Conservation (phyloP, 2,329 filamentous ascomycete genomes). For the Fusarium sp. region DNA sequence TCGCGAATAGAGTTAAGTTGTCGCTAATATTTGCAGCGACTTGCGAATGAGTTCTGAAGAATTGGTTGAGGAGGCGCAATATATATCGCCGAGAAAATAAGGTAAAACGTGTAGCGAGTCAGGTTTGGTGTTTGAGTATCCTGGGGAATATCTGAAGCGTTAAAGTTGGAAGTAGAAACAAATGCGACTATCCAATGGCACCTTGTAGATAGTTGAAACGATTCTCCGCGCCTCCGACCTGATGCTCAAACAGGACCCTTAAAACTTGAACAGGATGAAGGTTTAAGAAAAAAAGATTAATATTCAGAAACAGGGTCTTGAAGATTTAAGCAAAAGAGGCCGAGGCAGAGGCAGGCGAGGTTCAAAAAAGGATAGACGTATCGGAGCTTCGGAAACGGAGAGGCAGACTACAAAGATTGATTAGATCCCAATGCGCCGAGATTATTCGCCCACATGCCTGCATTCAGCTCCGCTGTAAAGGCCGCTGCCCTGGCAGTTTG, state of each 20-base stretch:
- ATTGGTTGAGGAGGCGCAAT: neutral
- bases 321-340: neutral
- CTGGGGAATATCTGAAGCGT: slow-evolving; percentile 25
- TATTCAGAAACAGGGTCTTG: neutral
- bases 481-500: slow-evolving; percentile 15
- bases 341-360: slow-evolving; percentile 12
- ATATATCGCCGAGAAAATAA: slow-evolving; percentile 15
- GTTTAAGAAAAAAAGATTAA: neutral
- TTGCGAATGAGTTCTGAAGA: slow-evolving; percentile 1
- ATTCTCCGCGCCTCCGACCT: slow-evolving; percentile 25
- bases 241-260: slow-evolving; percentile 19
- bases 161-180: slow-evolving; percentile 27
- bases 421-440: slow-evolving; percentile 37
- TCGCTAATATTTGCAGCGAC: slow-evolving; percentile 24
- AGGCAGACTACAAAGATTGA: slow-evolving; percentile 32
- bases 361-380: slow-evolving; percentile 1
- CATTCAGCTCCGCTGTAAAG: slow-evolving; percentile 12
- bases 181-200: slow-evolving; percentile 18
- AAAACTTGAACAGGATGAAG: neutral
- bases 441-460: slow-evolving; percentile 34
- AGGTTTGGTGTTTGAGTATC: slow-evolving; percentile 17
- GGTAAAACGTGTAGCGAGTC: slow-evolving; percentile 20
- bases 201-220: slow-evolving; percentile 13
- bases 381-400: slow-evolving; percentile 6
- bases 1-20: slow-evolving; percentile 19